Evolutionary conservation across 2,329 filamentous ascomycete genomes (phyloP), one percentile per base, ranked within the genome.

Genomic region (Sporothrix globosa): DNA sequence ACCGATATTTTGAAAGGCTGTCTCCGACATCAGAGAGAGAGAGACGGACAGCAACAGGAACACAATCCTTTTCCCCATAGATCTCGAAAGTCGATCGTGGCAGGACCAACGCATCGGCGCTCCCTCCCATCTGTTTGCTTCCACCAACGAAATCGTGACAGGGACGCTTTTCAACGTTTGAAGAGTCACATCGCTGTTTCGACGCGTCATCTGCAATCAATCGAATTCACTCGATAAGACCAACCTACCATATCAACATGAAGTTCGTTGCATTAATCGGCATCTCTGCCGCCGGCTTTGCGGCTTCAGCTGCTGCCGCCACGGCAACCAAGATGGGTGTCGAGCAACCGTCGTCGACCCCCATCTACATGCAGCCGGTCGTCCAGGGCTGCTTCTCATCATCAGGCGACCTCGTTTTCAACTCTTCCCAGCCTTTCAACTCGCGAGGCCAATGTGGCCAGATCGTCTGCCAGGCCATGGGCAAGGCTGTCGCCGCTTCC

Each of bases 401-500:
- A 0, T 72, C 76, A 0, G 84, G 83, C 70, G 81, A 82, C 58
- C 78, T 83, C 61, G 75, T 71, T 5, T 60, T 76, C 39, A 72
- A 76, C 71, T 69, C 69, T 0, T 74, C 58, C 0, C 72, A 74
- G 19, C 17, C 74, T 0, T 83, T 75, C 73, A 82, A 82, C 75
- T 76, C 78, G 2, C 81, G 80, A 14, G 84, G 84, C 69, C 72
- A 74, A 14, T 88, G 86, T 74, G 79, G 76, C 11, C 74, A 73
- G 17, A 41, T 74, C 0, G 67, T 75, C 1, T 87, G 85, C 75
- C 76, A 79, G 2, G 76, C 79, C 0, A 76, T 82, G 9, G 83
- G 85, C 48, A 82, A 79, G 44, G 74, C 84, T 1, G 90, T 93
- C 9, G 87, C 90, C 75, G 92, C 84, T 44, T 81, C 92, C 58